Conservation (phyloP, 805 yeast genomes). For the Candida oleophila region DNA sequence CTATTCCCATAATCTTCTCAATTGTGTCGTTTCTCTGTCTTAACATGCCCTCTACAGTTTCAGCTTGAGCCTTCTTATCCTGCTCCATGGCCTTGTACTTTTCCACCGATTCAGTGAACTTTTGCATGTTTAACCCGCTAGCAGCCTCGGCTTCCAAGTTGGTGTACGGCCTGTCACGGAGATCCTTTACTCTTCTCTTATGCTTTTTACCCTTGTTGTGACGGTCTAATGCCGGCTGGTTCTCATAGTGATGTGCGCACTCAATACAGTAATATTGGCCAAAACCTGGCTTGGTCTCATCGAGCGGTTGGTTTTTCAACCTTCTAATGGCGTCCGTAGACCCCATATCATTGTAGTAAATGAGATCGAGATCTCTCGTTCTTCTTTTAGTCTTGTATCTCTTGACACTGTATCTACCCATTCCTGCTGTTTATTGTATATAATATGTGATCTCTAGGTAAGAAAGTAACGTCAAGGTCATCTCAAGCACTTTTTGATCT, state of each 20-base stretch:
- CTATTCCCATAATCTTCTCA: conserved; percentile 31
- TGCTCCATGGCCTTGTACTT: conserved; percentile 49
- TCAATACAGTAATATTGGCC: conserved; percentile 95
- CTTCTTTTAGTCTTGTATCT: conserved; percentile 89
- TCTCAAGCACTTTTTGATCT: background rate
- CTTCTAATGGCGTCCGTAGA: conserved; percentile 59
- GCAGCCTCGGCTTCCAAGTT: conserved; percentile 91
- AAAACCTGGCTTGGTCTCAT: conserved; percentile 88
- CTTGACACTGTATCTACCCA: conserved; percentile 87
- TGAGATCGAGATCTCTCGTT: conserved; percentile 79
- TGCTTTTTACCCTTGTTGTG: conserved; percentile 80
- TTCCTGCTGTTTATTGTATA: conserved; percentile 22
- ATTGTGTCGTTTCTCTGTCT: conserved; percentile 38
- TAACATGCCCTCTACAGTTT: conserved; percentile 35
- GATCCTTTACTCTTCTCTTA: conserved; percentile 77
- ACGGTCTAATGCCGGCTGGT: conserved; percentile 64
- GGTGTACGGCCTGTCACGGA: conserved; percentile 80
- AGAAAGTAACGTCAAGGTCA: background rate
- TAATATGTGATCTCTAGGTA: background rate
- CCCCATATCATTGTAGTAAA: conserved; percentile 66
- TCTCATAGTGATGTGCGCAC: conserved; percentile 90
- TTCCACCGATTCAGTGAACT: conserved; percentile 64
- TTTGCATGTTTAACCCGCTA: conserved; percentile 70
- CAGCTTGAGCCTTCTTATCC: conserved; percentile 41
- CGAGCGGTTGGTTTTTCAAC: conserved; percentile 78